Base-by-base conservation (phyloP, 129 eudicot species). In the Sambucus nigra region DNA sequence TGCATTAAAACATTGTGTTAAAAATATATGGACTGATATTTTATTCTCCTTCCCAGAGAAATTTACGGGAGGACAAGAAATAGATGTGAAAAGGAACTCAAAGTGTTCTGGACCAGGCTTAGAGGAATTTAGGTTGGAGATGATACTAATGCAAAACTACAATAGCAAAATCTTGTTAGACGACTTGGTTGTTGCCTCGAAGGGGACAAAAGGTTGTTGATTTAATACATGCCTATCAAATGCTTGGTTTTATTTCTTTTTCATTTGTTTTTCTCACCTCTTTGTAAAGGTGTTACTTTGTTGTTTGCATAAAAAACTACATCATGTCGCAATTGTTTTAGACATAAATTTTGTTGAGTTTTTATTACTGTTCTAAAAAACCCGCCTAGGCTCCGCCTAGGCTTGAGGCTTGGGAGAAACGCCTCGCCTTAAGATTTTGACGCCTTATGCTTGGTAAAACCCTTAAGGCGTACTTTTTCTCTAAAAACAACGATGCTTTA, bases 111-210 rank as follows among this genome's bases (percentile, higher is more conserved):
- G 84, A 13, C 95, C 81, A 68, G 95, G 95, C 16, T 29, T 81
- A 20, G 81, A 45, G 62, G 95, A 86, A 44, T 86, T 86, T 24
- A 78, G 70, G 68, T 81, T 79, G 40, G 95, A 86, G 74, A 58
- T 86, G 59, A 69, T 60, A 57, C 68, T 78, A 23, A 86, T 46
- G 86, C 92, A 21, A 81, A 81, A 32, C 47, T 86, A 59, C 95
- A 86, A 55, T 92, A 86, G 53, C 73, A 87, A 57, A 86, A 86
- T 75, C 92, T 86, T 11, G 95, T 86, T 63, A 78, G 92, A 76
- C 66, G 78, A 47, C 31, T 83, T 65, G 94, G 94, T 17, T 83
- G 77, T 68, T 83, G 94, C 73, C 60, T 75, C 46, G 73, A 86
- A 54, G 79, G 81, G 25, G 87, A 86, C 65, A 92, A 86, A 56